Percentiles rank a stretch among this genome's conserved stretches.
Conservation (phyloP, 176 grass and related monocot species). For the Luzula sylvatica region DNA sequence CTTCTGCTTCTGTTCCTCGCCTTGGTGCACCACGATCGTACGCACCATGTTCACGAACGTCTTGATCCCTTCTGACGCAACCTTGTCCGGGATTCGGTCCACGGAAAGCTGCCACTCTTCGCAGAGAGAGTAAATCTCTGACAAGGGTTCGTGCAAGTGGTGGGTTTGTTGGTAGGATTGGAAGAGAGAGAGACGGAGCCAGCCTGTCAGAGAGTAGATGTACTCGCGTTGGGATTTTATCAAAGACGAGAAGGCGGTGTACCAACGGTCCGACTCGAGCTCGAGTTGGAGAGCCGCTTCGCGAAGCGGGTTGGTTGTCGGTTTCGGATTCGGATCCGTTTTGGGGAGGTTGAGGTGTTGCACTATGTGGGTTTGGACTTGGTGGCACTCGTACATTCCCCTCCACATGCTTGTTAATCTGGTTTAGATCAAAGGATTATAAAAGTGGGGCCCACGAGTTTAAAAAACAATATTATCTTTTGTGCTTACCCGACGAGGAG, state of each 20-base stretch:
- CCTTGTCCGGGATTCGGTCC: constrained; percentile 84
- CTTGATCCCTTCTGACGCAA: constrained; percentile 92
- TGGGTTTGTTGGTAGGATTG: constrained; percentile 60
- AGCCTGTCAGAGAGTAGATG: constrained; percentile 73
- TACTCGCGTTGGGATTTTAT: constrained; percentile 87
- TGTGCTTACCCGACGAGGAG: constrained; percentile 70
- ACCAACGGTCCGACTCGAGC: constrained; percentile 86
- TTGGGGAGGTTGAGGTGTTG: constrained; percentile 82
- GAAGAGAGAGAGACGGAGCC: constrained; percentile 91
- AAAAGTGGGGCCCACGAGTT: too few species aligned
- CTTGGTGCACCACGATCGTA: constrained; percentile 63
- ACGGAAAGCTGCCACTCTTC: constrained; percentile 97
- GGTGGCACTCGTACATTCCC: constrained; percentile 98
- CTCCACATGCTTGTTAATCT: constrained; percentile 98
- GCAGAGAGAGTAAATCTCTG: constrained; percentile 71
- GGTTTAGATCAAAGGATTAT: constrained; percentile 23
- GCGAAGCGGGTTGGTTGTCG: constrained; percentile 65
- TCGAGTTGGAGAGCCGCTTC: constrained; percentile 85
- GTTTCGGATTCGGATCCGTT: constrained; percentile 42
- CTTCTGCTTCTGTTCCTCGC: constrained; percentile 85
- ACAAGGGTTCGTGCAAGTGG: constrained; percentile 37
- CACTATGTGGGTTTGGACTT: constrained; percentile 97
- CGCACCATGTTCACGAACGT: constrained; percentile 77
- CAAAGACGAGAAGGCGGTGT: constrained; percentile 74
- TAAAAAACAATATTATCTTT: too few species aligned